These are phyloP conservation scores for Dianthus caryophyllus DNA, from an alignment of 148 eudicot genomes.

Conservation along the genomic window DNA sequence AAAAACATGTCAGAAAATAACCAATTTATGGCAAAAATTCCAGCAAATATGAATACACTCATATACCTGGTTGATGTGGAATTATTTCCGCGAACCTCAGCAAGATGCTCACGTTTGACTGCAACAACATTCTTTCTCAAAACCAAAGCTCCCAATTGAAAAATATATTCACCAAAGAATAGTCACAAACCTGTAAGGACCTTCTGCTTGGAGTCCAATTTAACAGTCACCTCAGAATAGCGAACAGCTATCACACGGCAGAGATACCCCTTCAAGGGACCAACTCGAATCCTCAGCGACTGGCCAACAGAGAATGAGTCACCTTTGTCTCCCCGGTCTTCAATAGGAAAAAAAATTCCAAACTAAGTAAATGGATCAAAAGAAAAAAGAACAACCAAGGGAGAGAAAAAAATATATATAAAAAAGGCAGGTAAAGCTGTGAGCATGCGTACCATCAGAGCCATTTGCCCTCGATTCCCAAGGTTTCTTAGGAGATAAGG, in stretches of 20 bases:
- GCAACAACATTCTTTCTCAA: slow-evolving; percentile 22
- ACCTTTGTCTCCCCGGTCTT: slow-evolving; percentile 48
- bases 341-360: slow-evolving; percentile 27
- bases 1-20: slow-evolving; percentile 14
- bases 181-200: slow-evolving; percentile 76
- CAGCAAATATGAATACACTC: background rate
- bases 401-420: no score
- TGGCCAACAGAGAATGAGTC: slow-evolving; percentile 82
- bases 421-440: background rate
- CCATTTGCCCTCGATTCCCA: slow-evolving; percentile 51
- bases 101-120: slow-evolving; percentile 88
- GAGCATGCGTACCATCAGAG: slow-evolving; percentile 47
- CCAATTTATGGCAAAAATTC: background rate
- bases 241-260: slow-evolving; percentile 88
- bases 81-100: slow-evolving; percentile 76
- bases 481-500: slow-evolving; percentile 58
- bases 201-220: slow-evolving; percentile 88
- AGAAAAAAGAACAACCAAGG: background rate
- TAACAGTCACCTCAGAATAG: slow-evolving; percentile 78
- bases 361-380: slow-evolving; percentile 6
- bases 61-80: slow-evolving; percentile 46
- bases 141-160: slow-evolving; percentile 4
- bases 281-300: slow-evolving; percentile 76
- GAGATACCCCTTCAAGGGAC: slow-evolving; percentile 92
- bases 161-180: slow-evolving; percentile 19